These are phyloP conservation scores for Lathyrus tuberosus DNA, from an alignment of 306 rosid genomes.

Conservation along the genomic window DNA sequence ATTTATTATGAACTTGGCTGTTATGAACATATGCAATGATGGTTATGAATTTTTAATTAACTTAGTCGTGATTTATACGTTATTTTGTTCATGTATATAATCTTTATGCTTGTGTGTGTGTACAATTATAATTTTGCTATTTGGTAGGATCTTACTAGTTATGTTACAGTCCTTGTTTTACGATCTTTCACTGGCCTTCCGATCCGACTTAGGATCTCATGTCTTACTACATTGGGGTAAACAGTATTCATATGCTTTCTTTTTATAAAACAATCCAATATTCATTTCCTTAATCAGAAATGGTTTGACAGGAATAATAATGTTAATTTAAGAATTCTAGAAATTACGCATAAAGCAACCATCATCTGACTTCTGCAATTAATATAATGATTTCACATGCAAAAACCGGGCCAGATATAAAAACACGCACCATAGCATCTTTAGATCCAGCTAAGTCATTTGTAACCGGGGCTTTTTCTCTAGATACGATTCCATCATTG, in stretches of 20 bases:
- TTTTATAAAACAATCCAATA: conserved; percentile 6
- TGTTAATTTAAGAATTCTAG: conserved; percentile 12
- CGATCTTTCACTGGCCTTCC: background rate
- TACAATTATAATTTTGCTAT: background rate
- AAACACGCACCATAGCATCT: conserved; percentile 63
- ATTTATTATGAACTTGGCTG: too few species aligned
- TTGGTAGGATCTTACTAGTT: background rate
- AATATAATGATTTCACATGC: conserved; percentile 11
- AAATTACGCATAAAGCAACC: conserved; percentile 28
- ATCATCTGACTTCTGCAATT: conserved; percentile 21
- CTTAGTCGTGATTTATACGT: too few species aligned
- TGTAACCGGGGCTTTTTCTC: conserved; percentile 68
- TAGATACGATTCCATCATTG: conserved; percentile 61
- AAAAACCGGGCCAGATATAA: conserved; percentile 27
- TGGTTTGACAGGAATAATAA: conserved; percentile 5
- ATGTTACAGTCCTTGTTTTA: background rate
- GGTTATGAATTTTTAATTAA: too few species aligned
- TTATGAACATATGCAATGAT: too few species aligned
- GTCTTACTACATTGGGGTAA: background rate
- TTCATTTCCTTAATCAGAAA: background rate
- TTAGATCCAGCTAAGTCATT: conserved; percentile 65
- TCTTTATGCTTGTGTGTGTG: too few species aligned
- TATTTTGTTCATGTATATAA: too few species aligned
- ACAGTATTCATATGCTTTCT: background rate
- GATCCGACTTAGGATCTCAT: background rate